These are phyloP conservation scores for Talinum fruticosum DNA, from an alignment of 148 eudicot species.

Conservation along the genomic window DNA sequence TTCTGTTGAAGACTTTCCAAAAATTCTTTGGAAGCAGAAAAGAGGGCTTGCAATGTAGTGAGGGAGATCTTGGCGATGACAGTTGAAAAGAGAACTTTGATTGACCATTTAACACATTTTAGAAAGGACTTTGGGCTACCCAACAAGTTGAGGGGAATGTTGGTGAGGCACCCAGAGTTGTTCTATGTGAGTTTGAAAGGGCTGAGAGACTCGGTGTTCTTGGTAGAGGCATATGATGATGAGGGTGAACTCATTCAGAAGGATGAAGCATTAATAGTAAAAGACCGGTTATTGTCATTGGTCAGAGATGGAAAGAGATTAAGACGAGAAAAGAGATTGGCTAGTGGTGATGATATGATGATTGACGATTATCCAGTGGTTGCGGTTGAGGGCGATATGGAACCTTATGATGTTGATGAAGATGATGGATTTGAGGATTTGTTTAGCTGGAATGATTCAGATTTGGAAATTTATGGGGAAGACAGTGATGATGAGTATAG, in stretches of 20 bases:
- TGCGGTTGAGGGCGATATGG: slow-evolving; percentile 28
- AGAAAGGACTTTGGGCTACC: slow-evolving; percentile 90
- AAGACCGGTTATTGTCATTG: slow-evolving; percentile 53
- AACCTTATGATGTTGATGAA: slow-evolving; percentile 29
- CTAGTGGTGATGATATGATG: slow-evolving; percentile 11
- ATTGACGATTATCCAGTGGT: slow-evolving; percentile 20
- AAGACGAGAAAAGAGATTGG: slow-evolving; percentile 52
- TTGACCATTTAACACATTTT: slow-evolving; percentile 88
- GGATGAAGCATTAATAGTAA: slow-evolving; percentile 49
- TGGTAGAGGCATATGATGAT: slow-evolving; percentile 81
- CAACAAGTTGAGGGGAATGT: slow-evolving; percentile 69
- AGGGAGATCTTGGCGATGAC: slow-evolving; percentile 88
- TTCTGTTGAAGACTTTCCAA: slow-evolving; percentile 39
- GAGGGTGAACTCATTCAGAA: slow-evolving; percentile 53
- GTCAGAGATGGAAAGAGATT: slow-evolving; percentile 70
- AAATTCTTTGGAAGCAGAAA: slow-evolving; percentile 67
- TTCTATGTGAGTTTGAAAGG: slow-evolving; percentile 88
- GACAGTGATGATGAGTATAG: slow-evolving; percentile 31
- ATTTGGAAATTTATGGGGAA: slow-evolving; percentile 32
- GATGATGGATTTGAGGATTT: slow-evolving; percentile 57
- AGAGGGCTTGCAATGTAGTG: slow-evolving; percentile 84
- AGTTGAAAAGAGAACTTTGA: slow-evolving; percentile 75
- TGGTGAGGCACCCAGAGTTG: slow-evolving; percentile 86
- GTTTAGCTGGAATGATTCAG: slow-evolving; percentile 44
- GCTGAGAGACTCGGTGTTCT: slow-evolving; percentile 73